Conservation (phyloP, 495 filamentous ascomycete genomes). For the Collariella sp. region DNA sequence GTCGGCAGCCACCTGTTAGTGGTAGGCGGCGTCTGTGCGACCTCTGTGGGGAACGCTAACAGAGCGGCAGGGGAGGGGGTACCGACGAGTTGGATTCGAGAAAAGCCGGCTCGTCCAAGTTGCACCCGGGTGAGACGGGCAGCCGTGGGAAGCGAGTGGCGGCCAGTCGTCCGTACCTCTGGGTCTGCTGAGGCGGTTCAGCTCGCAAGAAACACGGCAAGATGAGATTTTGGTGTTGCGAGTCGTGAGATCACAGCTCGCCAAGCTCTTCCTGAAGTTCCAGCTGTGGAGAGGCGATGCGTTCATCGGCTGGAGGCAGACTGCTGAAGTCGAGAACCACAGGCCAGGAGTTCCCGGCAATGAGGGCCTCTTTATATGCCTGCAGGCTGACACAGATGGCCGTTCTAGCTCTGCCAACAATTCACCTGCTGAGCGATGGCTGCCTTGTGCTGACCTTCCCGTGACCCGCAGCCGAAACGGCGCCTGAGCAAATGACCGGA, state of each 20-base stretch:
- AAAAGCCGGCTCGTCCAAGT: constrained; percentile 12
- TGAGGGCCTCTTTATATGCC: constrained; percentile 5
- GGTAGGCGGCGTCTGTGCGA: constrained; percentile 21
- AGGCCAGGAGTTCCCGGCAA: background rate
- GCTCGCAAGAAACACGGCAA: background rate
- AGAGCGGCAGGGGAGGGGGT: constrained; percentile 5
- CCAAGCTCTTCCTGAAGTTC: too few species aligned
- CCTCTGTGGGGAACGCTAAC: constrained; percentile 17
- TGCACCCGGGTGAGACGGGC: background rate
- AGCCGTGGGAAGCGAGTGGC: background rate
- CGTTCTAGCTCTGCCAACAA: background rate
- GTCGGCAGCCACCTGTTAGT: background rate
- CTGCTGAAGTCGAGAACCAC: background rate
- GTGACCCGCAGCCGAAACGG: constrained; percentile 9
- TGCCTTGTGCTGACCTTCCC: background rate
- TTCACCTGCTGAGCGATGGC: background rate
- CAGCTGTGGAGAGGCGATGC: background rate
- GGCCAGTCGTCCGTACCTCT: background rate
- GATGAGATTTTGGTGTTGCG: background rate
- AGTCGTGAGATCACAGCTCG: too few species aligned
- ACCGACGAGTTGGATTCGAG: constrained; percentile 23
- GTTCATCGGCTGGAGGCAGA: background rate
- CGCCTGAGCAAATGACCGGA: constrained; percentile 18
- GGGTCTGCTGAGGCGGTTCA: background rate
- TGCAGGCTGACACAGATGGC: background rate